Evolutionary conservation across 1,284 basidiomycete species (phyloP).

Genomic region (Ustilago shanxiensis): DNA sequence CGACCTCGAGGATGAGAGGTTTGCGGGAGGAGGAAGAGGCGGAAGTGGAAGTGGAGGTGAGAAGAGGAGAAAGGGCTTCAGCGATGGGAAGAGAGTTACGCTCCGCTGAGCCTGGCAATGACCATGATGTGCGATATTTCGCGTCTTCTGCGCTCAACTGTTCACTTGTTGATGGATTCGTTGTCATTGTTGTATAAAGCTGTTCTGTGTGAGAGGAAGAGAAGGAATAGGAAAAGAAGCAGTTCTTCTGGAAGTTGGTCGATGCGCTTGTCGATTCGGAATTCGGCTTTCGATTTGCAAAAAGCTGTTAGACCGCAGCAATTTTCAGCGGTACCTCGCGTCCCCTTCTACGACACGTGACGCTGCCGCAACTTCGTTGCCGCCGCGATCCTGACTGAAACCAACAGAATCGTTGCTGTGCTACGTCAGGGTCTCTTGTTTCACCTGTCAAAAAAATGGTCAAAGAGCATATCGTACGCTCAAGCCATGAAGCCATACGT

Average conservation of each 20-base stretch:
- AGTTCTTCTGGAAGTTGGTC: constrained; percentile 10
- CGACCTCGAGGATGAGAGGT: constrained; percentile 42
- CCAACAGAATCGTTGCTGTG: constrained; percentile 6
- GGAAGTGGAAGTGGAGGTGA: constrained; percentile 8
- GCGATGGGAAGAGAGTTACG: constrained; percentile 51
- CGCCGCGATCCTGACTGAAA: constrained; percentile 1
- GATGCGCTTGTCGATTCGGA: constrained; percentile 10
- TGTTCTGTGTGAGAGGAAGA: background rate
- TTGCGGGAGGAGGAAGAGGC: constrained; percentile 8
- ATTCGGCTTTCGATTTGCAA: background rate
- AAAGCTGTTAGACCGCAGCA: constrained; percentile 12
- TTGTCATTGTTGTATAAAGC: constrained; percentile 3
- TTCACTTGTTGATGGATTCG: background rate
- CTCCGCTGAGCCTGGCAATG: constrained; percentile 41
- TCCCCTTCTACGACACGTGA: constrained; percentile 2
- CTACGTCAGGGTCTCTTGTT: constrained; percentile 1
- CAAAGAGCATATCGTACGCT: background rate
- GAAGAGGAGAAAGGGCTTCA: constrained; percentile 24
- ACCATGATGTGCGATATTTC: constrained; percentile 47
- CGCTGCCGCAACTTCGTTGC: background rate
- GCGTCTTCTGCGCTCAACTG: background rate
- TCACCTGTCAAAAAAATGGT: background rate
- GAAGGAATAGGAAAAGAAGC: background rate
- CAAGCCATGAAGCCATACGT: background rate
- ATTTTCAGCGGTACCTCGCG: background rate